A percentile compares a stretch with the other conserved stretches of the same genome.
These are phyloP conservation scores for Thalassia testudinum DNA, from an alignment of 116 monocot genomes.

Conservation along the genomic window DNA sequence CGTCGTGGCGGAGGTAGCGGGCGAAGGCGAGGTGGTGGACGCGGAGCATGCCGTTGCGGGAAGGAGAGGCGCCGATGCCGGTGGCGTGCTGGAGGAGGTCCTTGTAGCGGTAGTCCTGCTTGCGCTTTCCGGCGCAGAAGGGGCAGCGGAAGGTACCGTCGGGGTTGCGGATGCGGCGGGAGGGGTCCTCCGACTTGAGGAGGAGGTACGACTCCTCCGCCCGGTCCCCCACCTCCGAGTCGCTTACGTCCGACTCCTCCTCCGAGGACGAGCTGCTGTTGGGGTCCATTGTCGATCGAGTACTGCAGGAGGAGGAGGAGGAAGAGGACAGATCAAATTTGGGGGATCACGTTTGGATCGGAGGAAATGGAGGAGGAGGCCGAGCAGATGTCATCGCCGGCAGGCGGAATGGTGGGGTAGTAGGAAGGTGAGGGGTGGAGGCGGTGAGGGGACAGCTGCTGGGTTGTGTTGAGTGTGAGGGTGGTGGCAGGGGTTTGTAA, in stretches of 20 bases:
- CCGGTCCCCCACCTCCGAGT: conserved; percentile 23
- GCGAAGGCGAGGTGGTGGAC: conserved; percentile 44
- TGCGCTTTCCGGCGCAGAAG: conserved; percentile 31
- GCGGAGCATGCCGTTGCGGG: conserved; percentile 11
- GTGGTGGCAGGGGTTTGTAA: too few relatives aligned
- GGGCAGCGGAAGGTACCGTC: conserved; percentile 27
- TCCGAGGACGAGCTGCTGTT: neutral
- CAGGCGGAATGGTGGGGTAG: too few relatives aligned
- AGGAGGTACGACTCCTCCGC: conserved; percentile 9
- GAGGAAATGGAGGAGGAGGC: too few relatives aligned
- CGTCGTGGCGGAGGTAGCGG: conserved; percentile 1
- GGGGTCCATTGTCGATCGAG: too few relatives aligned
- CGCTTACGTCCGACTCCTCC: conserved; percentile 9
- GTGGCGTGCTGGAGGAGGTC: conserved; percentile 62
- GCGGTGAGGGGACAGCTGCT: too few relatives aligned
- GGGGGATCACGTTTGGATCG: too few relatives aligned
- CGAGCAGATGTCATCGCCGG: too few relatives aligned
- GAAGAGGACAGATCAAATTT: too few relatives aligned
- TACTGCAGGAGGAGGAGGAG: too few relatives aligned
- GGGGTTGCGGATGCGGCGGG: conserved; percentile 4
- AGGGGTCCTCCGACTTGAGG: conserved; percentile 6
- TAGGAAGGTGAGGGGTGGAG: too few relatives aligned
- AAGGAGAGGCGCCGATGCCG: conserved; percentile 27
- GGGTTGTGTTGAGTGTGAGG: too few relatives aligned
- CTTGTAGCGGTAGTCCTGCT: conserved; percentile 32